These are phyloP conservation scores for Lathyrus tuberosus DNA, from an alignment of 306 rosid genomes.

Conservation along the genomic window DNA sequence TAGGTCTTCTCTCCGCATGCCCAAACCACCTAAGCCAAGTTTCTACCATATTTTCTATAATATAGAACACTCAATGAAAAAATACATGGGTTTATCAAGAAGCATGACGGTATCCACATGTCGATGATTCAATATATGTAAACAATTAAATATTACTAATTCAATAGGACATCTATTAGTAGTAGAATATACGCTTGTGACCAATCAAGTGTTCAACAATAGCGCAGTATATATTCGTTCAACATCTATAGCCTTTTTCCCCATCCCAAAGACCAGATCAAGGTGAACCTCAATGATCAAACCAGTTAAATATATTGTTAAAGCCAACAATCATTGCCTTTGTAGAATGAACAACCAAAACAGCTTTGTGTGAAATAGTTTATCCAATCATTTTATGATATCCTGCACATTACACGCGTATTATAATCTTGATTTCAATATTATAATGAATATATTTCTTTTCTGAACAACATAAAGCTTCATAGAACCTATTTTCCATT, in stretches of 20 bases:
- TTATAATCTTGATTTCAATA: background rate
- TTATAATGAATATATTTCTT: constrained; percentile 3
- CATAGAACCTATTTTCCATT: constrained; percentile 17
- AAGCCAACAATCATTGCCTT: constrained; percentile 14
- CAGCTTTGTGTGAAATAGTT: background rate
- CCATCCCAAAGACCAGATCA: constrained; percentile 22
- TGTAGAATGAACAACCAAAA: constrained; percentile 28
- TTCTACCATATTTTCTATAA: too few species aligned
- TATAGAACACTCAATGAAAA: background rate
- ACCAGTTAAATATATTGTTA: constrained; percentile 29
- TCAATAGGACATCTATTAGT: constrained; percentile 6
- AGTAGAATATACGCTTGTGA: background rate
- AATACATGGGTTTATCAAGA: constrained; percentile 18
- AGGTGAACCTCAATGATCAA: constrained; percentile 25
- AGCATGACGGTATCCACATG: constrained; percentile 7
- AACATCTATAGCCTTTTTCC: constrained; percentile 13
- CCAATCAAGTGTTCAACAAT: constrained; percentile 3
- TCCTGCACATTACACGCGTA: background rate
- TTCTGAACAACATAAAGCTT: constrained; percentile 6
- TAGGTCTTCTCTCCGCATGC: too few species aligned
- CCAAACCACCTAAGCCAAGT: too few species aligned
- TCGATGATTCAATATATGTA: constrained; percentile 3
- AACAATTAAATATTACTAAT: background rate
- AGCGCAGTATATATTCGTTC: background rate
- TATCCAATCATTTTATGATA: constrained; percentile 9